Evolutionary conservation across 129 eudicot species (phyloP), one percentile per base, ranked within the genome.

Genomic region (Scalesia atractyloides): DNA sequence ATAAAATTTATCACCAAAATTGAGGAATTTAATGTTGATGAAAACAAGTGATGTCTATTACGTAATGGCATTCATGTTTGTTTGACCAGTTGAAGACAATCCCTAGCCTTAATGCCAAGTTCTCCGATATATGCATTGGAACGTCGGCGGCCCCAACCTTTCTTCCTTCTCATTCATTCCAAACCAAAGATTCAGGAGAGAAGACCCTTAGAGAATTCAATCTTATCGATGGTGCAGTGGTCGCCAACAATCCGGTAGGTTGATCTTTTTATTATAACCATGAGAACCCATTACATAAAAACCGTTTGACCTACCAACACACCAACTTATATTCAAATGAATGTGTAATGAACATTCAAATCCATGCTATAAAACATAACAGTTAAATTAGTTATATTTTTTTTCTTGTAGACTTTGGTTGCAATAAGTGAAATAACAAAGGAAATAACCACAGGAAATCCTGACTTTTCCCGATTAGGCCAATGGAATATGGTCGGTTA

Each of bases 141-240:
- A 89, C 96, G 9, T 86, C 88, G 0, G 85, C 88, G 11, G 88
- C 88, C 30, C 88, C 88, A 54, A 84, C 88, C 26, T 77, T 76
- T 69, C 82, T 84, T 68, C 84, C 84, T 22, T 71, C 86, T 34
- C 84, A 86, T 64, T 19, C 75, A 3, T 86, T 86, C 56, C 58
- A 57, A 48, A 78, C 33, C 2, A 7, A 62, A 58, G 71, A 83
- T 69, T 48, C 36, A 5, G 30, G 59, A 47, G 81, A 75, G 61
- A 69, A 48, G 5, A 0, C 15, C 22, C 7, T 58, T 12, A 51
- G 58, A 66, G 87, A 87, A 20, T 87, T 79, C 70, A 79, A 87
- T 73, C 89, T 84, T 64, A 82, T 84, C 7, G 89, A 87, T 66
- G 92, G 92, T 3, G 89, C 82, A 9, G 69, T 82, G 9, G 87